Percentiles rank a stretch among this genome's conserved stretches.
Conservation (phyloP, 345 rosid genomes). For the Erucastrum elatum region DNA sequence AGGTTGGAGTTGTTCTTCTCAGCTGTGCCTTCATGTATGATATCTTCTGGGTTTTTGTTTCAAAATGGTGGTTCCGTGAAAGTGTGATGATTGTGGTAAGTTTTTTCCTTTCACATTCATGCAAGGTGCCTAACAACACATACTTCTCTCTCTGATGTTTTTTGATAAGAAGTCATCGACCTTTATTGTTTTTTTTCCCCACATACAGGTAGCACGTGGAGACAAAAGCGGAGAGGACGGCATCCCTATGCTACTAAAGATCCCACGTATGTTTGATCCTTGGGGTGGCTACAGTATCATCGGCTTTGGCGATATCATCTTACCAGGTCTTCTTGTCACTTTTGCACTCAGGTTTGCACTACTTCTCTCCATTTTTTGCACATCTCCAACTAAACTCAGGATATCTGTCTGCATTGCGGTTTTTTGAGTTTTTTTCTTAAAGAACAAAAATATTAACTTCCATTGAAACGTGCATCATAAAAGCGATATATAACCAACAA, state of each 20-base stretch:
- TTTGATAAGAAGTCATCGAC: neutral
- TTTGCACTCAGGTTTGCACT: slow-evolving; percentile 76
- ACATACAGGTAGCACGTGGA: slow-evolving; percentile 90
- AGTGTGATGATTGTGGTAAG: slow-evolving; percentile 99
- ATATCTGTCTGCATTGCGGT: neutral
- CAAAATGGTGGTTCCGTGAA: slow-evolving; percentile 95
- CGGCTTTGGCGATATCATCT: slow-evolving; percentile 96
- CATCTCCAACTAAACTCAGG: slow-evolving; percentile 2
- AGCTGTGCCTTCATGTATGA: slow-evolving; percentile 94
- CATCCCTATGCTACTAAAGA: slow-evolving; percentile 92
- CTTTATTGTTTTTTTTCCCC: neutral
- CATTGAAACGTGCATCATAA: neutral
- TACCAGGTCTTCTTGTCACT: slow-evolving; percentile 90
- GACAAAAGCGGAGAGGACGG: slow-evolving; percentile 95
- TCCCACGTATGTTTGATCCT: slow-evolving; percentile 97
- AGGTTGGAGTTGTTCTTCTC: slow-evolving; percentile 96
- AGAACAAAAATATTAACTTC: neutral
- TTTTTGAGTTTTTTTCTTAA: neutral
- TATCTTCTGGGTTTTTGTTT: slow-evolving; percentile 97
- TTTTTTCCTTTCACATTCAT: slow-evolving; percentile 17
- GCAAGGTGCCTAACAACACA: slow-evolving; percentile 8
- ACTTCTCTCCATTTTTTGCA: neutral
- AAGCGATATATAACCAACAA: neutral
- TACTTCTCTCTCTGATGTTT: slow-evolving; percentile 4
- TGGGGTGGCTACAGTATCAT: slow-evolving; percentile 99